These are phyloP conservation scores for Acanthamoeba culbertsoni DNA, from an alignment of 208 protist species.

Conservation along the genomic window DNA sequence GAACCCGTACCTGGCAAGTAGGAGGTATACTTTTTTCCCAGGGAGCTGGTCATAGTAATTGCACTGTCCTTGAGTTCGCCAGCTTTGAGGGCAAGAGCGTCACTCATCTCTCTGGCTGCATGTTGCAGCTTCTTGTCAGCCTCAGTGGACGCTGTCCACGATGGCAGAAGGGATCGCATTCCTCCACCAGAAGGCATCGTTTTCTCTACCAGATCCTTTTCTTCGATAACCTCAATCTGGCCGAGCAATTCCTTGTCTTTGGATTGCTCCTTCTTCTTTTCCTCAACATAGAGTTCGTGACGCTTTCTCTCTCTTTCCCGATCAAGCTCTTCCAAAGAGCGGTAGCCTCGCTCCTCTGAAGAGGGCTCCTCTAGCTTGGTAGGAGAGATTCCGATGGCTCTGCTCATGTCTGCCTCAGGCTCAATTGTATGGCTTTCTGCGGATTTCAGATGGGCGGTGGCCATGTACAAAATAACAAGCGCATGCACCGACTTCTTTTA, in stretches of 20 bases:
- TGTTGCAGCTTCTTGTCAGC: background rate
- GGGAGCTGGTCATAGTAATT: background rate
- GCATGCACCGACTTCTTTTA: too few relatives aligned
- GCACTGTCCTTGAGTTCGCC: conserved; percentile 2
- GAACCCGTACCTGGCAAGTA: background rate
- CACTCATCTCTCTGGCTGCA: background rate
- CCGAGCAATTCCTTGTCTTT: too few relatives aligned
- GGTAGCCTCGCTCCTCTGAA: background rate
- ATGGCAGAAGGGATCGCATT: background rate
- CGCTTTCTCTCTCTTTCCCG: background rate
- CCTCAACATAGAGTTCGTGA: background rate
- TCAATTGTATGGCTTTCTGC: too few relatives aligned
- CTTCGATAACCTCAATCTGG: background rate
- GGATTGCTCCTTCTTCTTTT: background rate
- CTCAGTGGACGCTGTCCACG: background rate
- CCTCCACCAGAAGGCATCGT: background rate
- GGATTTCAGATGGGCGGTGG: too few relatives aligned
- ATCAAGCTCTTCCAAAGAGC: background rate
- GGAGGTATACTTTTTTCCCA: background rate
- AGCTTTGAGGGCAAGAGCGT: background rate
- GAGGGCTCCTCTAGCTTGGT: background rate
- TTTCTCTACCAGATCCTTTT: background rate
- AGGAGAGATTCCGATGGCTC: too few relatives aligned
- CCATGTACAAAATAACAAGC: too few relatives aligned
- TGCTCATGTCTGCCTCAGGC: too few relatives aligned